Base-by-base conservation (phyloP, 176 grass and related monocot species). In the Olyra latifolia region DNA sequence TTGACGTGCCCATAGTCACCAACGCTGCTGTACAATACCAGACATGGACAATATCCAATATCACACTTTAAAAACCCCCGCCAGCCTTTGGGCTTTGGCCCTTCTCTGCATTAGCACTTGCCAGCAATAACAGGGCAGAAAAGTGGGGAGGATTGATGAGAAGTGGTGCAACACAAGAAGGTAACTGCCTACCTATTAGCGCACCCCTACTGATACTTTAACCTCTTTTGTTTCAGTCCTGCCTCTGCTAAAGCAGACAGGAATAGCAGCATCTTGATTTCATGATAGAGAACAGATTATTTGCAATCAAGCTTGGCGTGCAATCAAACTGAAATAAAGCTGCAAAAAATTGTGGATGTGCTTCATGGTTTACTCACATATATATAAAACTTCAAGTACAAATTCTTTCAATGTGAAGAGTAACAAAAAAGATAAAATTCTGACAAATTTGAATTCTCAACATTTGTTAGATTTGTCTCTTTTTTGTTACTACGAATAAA, bases 91-190 rank as follows among this genome's bases (percentile, higher is more conserved):
- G n/a, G 32, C 30, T n/a, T 56, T 50, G 16, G 24, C 42, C 67
- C 28, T 84, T 23, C 39, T 77, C 55, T 71, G 53, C 61, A 59
- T 53, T 77, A 55, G 70, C 29, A 6, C 42, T 77, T 62, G 15
- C 14, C 53, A 63, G 64, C 73, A 84, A 77, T 41, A 62, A 49
- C 10, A 85, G 53, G 20, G 58, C 7, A 53, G 30, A 65, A 73
- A 83, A 29, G 47, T 42, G 7, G 0, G n/a, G 10, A 62, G 8
- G 42, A 35, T 40, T 73, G 80, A 22, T 52, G 58, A 66, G 30
- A 83, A 75, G 70, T 43, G 44, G 14, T 2, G 29, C 29, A 14
- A 7, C 44, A 78, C n/a, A 54, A 28, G 60, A 85, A 85, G 74
- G 82, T 71, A 85, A 47, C 16, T 62, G 15, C 8, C 15, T 38